Evolutionary conservation across 2,329 filamentous ascomycete species (phyloP), one percentile per base, ranked within the genome.

Genomic region (Penicillium aurantiogriseum): DNA sequence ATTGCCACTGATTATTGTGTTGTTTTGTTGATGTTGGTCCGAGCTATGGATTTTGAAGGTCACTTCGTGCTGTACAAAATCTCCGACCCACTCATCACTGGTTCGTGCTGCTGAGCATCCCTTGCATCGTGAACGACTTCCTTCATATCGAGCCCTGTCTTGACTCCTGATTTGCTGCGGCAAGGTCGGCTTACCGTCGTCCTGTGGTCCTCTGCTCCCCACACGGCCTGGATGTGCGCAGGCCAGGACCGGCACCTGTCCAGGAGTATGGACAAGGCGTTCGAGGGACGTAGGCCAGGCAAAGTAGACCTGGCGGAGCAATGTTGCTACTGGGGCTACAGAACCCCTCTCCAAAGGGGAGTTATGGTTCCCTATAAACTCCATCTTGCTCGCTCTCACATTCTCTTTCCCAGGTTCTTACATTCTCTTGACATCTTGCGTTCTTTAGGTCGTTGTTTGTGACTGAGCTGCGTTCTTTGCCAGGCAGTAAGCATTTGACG

Each of bases 321-420:
- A 74, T 74, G 72, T 64, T 67, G 62, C 63, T 67, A 67, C 68
- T 68, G 62, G 67, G 67, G 62, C 63, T 65, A 64, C 62, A 63
- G 58, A 60, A 57, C 64, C 65, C 66, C 63, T 65, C 69, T 68
- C 65, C 65, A 61, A 63, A 66, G 62, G 63, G 63, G 67, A 70
- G 60, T 53, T 63, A 63, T 71, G 64, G 60, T 65, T 67, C 64
- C 69, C 67, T 74, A 76, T 76, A 76, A 76, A 76, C 73, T 74
- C 66, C 70, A 70, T 73, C 69, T 62, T 69, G 67, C 64, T 72
- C 73, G 73, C 74, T 74, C 72, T 67, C 70, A 74, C 74, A 76
- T 76, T 76, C 74, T 76, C 73, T 74, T 73, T 73, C 69, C 63
- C 67, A 74, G 70, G 65, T 69, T 69, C 73, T 72, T 71, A 75